phyloP scores from a whole-genome alignment of 179 eudicot genomes.

The Carnegiea gigantea region DNA sequence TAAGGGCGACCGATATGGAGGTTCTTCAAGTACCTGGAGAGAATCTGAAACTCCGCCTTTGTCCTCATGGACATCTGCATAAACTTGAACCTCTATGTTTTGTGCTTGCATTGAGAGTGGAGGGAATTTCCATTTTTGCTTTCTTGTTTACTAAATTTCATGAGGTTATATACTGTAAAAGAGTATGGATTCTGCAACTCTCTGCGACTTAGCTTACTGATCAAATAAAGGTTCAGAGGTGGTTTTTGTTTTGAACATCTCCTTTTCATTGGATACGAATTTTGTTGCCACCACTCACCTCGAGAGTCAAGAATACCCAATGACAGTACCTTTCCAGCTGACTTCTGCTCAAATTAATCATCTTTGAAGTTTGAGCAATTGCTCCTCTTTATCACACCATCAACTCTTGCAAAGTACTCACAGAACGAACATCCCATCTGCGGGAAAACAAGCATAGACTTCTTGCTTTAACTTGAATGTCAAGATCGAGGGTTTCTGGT shows the following conservation, averaged over 20 bases:
- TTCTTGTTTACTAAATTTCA: too few species aligned
- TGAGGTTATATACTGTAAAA: background rate
- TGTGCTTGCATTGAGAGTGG: background rate
- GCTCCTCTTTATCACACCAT: too few species aligned
- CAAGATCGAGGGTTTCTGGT: too few species aligned
- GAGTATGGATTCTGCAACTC: background rate
- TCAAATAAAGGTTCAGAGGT: background rate
- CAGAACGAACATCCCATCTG: too few species aligned
- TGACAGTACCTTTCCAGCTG: too few species aligned
- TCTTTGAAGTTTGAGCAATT: too few species aligned
- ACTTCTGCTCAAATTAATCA: too few species aligned
- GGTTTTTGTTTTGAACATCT: background rate
- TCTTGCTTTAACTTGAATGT: too few species aligned
- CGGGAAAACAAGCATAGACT: too few species aligned
- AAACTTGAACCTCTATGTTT: background rate
- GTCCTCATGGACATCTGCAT: constrained; percentile 22
- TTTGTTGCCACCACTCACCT: too few species aligned
- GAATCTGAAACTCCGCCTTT: constrained; percentile 27
- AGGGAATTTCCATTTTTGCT: background rate
- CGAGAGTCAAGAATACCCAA: too few species aligned
- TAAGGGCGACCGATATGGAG: constrained; percentile 28
- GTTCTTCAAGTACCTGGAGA: background rate
- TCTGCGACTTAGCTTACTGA: background rate
- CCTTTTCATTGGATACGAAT: background rate
- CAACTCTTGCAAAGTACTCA: too few species aligned